phyloP scores from a whole-genome alignment of 2,329 filamentous ascomycete genomes.

The Aspergillus thermomutatus region DNA sequence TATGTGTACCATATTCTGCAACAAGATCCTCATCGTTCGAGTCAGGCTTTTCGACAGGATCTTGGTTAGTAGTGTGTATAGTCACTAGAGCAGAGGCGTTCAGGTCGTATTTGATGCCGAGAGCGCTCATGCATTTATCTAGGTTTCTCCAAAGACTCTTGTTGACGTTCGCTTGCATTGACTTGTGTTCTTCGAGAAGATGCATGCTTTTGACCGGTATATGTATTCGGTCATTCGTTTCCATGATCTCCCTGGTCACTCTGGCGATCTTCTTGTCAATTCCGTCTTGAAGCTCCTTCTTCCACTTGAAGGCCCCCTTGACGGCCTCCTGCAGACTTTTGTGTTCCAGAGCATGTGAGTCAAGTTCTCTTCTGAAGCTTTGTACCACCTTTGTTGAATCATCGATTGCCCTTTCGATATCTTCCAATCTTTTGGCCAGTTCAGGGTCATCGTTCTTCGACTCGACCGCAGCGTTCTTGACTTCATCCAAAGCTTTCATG shows the following conservation, averaged over 20 bases:
- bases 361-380: neutral
- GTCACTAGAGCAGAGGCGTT: neutral
- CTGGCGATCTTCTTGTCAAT: neutral
- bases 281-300: neutral
- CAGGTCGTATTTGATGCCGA: neutral
- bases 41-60: neutral
- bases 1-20: too few relatives aligned
- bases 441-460: neutral
- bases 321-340: neutral
- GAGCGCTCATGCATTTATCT: neutral
- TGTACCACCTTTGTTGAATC: neutral
- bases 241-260: neutral
- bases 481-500: neutral
- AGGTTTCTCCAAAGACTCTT: neutral
- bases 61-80: neutral
- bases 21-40: too few relatives aligned
- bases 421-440: neutral
- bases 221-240: neutral
- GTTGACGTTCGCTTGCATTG: neutral
- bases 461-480: neutral
- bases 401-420: neutral
- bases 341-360: neutral
- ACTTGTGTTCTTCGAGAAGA: neutral
- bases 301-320: neutral
- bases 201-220: neutral